Evolutionary conservation across 2,329 filamentous ascomycete genomes (phyloP), one percentile per base, ranked within the genome.

Genomic region (Trematosphaeria pertusa): DNA sequence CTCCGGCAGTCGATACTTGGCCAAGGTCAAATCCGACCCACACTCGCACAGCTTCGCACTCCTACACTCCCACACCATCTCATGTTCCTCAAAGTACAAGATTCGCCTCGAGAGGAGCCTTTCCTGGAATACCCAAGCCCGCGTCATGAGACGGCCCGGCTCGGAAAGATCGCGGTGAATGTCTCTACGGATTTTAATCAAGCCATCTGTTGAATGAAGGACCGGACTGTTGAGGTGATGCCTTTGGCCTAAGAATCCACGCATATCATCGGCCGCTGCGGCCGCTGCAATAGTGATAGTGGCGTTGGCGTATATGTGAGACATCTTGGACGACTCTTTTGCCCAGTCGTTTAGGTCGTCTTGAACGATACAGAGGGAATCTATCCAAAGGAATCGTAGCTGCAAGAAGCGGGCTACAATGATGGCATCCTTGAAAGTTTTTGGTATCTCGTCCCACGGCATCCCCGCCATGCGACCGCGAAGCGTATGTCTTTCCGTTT

Each of bases 111-210:
- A 21, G 12, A 37, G 35, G 11, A 19, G 21, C 5, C 35, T 15
- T 37, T 37, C 35, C 18, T 37, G 35, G 4, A 37, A 21, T 6
- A 24, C 35, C 35, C 35, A 37, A 21, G 35, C 35, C 3, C 35
- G 35, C 15, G 17, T 37, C 18, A 37, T 19, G 4, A 37, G 21
- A 19, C 7, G 35, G 15, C 32, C 32, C 11, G 10, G 32, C 11
- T 17, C 9, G 4, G 32, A 34, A 14, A 34, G 20, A 17, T 34
- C 15, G 15, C 32, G 32, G 11, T 34, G 32, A 17, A 34, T 34
- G 15, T 18, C 20, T 34, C n/a, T n/a, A 4, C 32, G 12, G 20
- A 17, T 18, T 34, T 34, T 34, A 4, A 34, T 34, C 4, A 34
- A 14, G 15, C 20, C 14, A 4, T 15, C 15, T 17, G 32, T 4